A percentile compares a stretch with the other conserved stretches of the same genome.
Conservation (phyloP, 768 basidiomycete species). For the Phlegmacium glaucopus region DNA sequence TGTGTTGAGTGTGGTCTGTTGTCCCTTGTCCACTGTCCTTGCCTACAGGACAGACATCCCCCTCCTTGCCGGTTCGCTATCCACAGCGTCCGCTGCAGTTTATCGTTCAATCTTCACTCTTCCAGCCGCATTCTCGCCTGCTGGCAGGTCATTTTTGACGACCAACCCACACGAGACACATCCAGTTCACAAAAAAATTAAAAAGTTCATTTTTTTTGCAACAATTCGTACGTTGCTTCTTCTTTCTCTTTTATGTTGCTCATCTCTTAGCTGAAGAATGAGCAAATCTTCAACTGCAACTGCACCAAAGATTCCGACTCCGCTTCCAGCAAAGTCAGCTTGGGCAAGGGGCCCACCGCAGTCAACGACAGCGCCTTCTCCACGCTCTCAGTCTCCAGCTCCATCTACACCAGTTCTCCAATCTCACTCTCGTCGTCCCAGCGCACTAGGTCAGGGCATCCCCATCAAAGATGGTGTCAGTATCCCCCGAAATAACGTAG, state of each 20-base stretch:
- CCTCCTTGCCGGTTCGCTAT: conserved; percentile 39
- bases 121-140: conserved; percentile 72
- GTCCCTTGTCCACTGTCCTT: conserved; percentile 39
- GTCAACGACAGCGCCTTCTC: conserved; percentile 52
- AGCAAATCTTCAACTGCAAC: conserved; percentile 84
- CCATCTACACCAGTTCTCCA: conserved; percentile 46
- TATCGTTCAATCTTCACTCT: conserved; percentile 42
- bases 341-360: conserved; percentile 89
- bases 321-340: conserved; percentile 79
- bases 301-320: conserved; percentile 67
- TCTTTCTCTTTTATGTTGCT: conserved; percentile 13
- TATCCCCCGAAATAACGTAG: conserved; percentile 63
- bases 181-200: conserved; percentile 48
- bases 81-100: conserved; percentile 39
- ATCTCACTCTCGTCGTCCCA: conserved; percentile 78
- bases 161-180: conserved; percentile 70
- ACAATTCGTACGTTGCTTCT: conserved; percentile 37
- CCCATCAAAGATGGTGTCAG: conserved; percentile 79
- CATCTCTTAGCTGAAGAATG: conserved; percentile 57
- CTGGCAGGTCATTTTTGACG: conserved; percentile 90
- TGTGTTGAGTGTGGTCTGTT: conserved; percentile 20
- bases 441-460: conserved; percentile 66
- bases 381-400: conserved; percentile 79
- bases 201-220: conserved; percentile 35
- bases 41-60: conserved; percentile 29